A percentile compares a stretch with the other conserved stretches of the same genome.
Evolutionary conservation across 139 green algal species (phyloP).

Genomic region (Haematococcus sp.): DNA sequence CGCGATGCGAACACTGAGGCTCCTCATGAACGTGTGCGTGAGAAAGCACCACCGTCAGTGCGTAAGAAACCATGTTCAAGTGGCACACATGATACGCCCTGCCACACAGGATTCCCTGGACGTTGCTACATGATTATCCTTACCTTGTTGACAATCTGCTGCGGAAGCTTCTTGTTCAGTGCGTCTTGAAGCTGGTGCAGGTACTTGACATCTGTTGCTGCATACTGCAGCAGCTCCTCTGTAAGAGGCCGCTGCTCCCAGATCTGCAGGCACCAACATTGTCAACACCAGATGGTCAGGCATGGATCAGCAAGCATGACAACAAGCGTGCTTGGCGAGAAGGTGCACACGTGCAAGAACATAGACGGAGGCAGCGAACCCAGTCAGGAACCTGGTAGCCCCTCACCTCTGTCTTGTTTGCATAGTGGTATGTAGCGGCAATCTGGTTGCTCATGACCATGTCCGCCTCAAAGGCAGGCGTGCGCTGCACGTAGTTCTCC

Average conservation of each 20-base stretch:
- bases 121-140: background rate
- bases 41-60: too few relatives aligned
- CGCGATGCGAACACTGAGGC: too few relatives aligned
- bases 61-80: too few relatives aligned
- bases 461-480: constrained; percentile 4
- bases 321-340: too few relatives aligned
- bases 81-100: too few relatives aligned
- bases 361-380: too few relatives aligned
- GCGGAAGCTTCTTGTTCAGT: constrained; percentile 10
- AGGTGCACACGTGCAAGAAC: too few relatives aligned
- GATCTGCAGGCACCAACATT: constrained; percentile 21
- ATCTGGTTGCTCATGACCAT: constrained; percentile 1
- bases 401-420: constrained; percentile 15
- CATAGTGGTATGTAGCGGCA: background rate
- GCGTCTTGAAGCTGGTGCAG: constrained; percentile 21
- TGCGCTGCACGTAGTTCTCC: constrained; percentile 6
- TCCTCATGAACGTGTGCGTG: too few relatives aligned
- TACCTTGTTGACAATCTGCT: constrained; percentile 13
- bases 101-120: too few relatives aligned
- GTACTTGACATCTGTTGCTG: constrained; percentile 32
- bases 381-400: too few relatives aligned
- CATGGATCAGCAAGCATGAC: too few relatives aligned
- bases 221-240: constrained; percentile 25
- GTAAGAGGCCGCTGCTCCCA: constrained; percentile 26
- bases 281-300: too few relatives aligned